Percentiles rank a stretch among this genome's conserved stretches.
These are phyloP conservation scores for Erodium maritimum DNA, from an alignment of 345 rosid species.

Conservation along the genomic window DNA sequence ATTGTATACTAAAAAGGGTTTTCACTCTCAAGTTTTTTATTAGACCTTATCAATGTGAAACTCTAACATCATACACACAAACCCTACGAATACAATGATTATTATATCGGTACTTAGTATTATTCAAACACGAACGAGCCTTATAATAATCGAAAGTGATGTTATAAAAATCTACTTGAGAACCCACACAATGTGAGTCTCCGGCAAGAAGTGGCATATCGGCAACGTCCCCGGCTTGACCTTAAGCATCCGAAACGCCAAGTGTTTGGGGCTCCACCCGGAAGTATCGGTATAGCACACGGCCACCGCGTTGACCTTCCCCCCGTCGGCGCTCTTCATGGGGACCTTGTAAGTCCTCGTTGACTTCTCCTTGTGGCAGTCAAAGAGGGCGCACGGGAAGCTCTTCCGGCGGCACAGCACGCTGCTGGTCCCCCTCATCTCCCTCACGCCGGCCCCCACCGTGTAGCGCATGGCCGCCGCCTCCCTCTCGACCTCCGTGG, in stretches of 20 bases:
- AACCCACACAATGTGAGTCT: slow-evolving; percentile 60
- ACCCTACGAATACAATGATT: no score
- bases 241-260: slow-evolving; percentile 66
- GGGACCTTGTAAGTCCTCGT: slow-evolving; percentile 47
- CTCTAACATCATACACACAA: no score
- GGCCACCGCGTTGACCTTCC: slow-evolving; percentile 53
- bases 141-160: no score
- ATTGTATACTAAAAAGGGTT: no score
- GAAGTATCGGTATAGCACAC: slow-evolving; percentile 80
- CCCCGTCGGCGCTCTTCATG: slow-evolving; percentile 46
- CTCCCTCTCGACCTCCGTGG: slow-evolving; percentile 44
- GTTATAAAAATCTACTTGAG: slow-evolving; percentile 31
- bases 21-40: no score
- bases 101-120: no score
- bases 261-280: slow-evolving; percentile 70
- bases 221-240: slow-evolving; percentile 67
- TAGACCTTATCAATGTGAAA: no score
- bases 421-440: slow-evolving; percentile 22
- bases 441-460: slow-evolving; percentile 28
- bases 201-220: slow-evolving; percentile 72
- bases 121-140: no score
- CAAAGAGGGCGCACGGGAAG: slow-evolving; percentile 64
- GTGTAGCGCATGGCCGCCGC: slow-evolving; percentile 32
- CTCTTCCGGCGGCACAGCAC: slow-evolving; percentile 80
- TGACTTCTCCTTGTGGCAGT: slow-evolving; percentile 53